Evolutionary conservation across 1,284 basidiomycete species (phyloP).

Genomic region (Ceratobasidium sp.): DNA sequence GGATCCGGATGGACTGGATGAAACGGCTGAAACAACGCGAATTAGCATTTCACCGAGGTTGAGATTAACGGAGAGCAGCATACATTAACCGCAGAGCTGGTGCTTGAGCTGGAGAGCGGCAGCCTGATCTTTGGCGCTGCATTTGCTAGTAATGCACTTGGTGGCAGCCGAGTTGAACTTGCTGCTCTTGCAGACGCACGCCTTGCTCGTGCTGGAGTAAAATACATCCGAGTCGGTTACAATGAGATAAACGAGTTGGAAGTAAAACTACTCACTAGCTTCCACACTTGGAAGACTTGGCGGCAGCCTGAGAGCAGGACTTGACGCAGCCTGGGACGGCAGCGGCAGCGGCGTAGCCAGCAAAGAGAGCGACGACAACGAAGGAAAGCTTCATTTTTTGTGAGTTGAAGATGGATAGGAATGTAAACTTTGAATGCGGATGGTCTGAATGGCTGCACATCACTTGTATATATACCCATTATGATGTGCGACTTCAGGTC

Average conservation of each 20-base stretch:
- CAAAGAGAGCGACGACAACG: slow-evolving; percentile 12
- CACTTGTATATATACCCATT: not conserved
- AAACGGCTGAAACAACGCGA: not conserved
- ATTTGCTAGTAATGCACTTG: not conserved
- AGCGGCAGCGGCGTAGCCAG: not conserved
- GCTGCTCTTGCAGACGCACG: slow-evolving; percentile 10
- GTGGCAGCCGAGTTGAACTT: not conserved
- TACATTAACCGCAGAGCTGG: not conserved
- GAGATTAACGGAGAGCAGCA: not conserved
- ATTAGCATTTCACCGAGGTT: not conserved
- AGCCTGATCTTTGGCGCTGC: slow-evolving; percentile 7
- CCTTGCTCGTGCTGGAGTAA: slow-evolving; percentile 10
- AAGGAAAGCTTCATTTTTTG: slow-evolving; percentile 16
- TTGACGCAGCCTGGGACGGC: slow-evolving; percentile 6
- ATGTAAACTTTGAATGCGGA: not conserved
- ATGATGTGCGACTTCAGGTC: not conserved
- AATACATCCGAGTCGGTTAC: not conserved
- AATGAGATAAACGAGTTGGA: not conserved
- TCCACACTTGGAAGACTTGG: slow-evolving; percentile 10
- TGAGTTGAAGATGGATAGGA: not conserved
- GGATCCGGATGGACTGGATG: not conserved
- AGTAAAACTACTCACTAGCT: not conserved
- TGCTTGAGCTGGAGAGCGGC: slow-evolving; percentile 11
- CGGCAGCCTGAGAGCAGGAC: not conserved
- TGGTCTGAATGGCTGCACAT: not conserved